Evolutionary conservation across 2,329 filamentous ascomycete genomes (phyloP), one percentile per base, ranked within the genome.

Genomic region (Uncinocarpus reesii): DNA sequence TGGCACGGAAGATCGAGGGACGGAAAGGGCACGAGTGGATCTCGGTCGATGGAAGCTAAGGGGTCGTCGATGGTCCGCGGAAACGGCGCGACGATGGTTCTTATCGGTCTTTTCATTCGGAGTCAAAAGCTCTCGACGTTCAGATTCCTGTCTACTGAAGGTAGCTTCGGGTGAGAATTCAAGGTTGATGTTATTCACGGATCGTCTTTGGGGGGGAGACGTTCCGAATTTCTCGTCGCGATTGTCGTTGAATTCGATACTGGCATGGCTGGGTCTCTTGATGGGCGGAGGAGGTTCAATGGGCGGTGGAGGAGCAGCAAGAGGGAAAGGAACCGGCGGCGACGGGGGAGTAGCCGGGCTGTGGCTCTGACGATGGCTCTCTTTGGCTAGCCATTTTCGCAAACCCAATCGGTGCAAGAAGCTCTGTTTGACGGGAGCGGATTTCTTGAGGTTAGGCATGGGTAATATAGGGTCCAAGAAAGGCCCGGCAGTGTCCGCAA

Each of bases 41-140:
- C 57, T 65, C 42, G 67, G 65, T 57, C 74, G 69, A 51, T 68
- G 68, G 46, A 62, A 59, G 53, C 68, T 71, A 55, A 66, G 47
- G 55, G 64, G 59, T 56, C 63, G 62, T 52, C 65, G 63, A 53
- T 70, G 70, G 59, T 78, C 68, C 50, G 62, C 67, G 28, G 84
- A 90, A 11, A 80, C 72, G 8, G 86, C 80, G 59, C 87, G 78
- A 56, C 84, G 78, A 21, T 73, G 67, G 26, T 79, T 77, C 4
- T 26, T 34, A 29, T 31, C 18, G 78, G 75, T 21, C 15, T 35
- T 44, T 41, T 81, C 71, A 35, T 80, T 73, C 37, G 84, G 80
- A 51, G 83, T 73, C 47, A 94, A 72, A 58, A 80, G 82, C 57
- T 84, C 79, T 56, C 87, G 77, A 53, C 78, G 76, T 66, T 95